Base-by-base conservation (phyloP, 1,139 yeast genomes). In the Entelexis sorbosivorans region DNA sequence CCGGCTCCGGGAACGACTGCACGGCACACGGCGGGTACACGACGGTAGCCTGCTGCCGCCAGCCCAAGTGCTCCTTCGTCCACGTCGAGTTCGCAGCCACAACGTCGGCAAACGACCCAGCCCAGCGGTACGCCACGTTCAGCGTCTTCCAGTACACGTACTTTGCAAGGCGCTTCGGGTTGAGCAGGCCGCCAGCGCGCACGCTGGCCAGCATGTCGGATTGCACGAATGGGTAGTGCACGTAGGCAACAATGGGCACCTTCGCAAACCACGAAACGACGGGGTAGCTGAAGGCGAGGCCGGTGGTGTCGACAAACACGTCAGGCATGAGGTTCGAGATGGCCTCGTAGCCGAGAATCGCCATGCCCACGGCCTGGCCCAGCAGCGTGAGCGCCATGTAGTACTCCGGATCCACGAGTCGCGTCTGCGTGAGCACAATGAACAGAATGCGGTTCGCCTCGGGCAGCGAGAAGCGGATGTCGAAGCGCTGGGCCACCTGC, bases 301-400 rank as follows among this genome's bases (percentile, higher is more conserved):
- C 98, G 75, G 87, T 82, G 1, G 98, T 89, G 63, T 93, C 98
- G 34, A 91, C 73, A 79, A 89, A 88, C n/a, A 88, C 74, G 65
- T 91, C 97, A 0, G 97, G 96, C 8, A 82, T 73, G 39, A 86
- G 72, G 58, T 74, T 75, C 56, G 70, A 68, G 53, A 87, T 64
- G 0, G 95, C 95, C 63, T 85, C 93, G 50, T 78, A 69, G 0
- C 86, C 77, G 44, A 91, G 69, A 20, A 82, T 57, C 11, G 78
- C 63, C 1, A 95, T 79, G 1, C 97, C 97, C 17, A 87, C 51
- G 2, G 95, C 85, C 69, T 93, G 98, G 22, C 96, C 95, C 5
- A 86, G 60, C 56, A 93, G 71, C 0, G 97, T 91, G 61, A 87
- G 78, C 52, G 76, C 75, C 16, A 81, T 82, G 95, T 95, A 93